phyloP scores from a whole-genome alignment of 2,329 filamentous ascomycete species.

The Boeremia lycopersici region DNA sequence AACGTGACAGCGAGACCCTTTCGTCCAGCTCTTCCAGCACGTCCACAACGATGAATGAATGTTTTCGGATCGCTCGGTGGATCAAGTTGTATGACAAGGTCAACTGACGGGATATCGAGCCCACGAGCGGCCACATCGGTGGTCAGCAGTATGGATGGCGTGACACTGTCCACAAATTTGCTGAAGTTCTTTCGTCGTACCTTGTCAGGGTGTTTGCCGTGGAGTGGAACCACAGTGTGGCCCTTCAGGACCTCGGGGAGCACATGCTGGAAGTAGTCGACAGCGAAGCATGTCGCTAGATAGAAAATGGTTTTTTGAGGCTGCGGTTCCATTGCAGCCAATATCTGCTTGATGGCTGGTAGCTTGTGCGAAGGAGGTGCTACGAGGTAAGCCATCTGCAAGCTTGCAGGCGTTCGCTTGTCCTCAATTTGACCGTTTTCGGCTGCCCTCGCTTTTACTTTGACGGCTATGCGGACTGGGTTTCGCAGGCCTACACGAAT shows the following conservation, averaged over 20 bases:
- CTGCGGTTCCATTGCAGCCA: conserved; percentile 70
- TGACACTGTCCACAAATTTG: conserved; percentile 75
- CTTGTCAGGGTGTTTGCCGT: conserved; percentile 89
- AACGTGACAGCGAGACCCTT: conserved; percentile 85
- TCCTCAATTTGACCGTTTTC: conserved; percentile 71
- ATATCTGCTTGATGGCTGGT: conserved; percentile 71
- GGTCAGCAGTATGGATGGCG: conserved; percentile 82
- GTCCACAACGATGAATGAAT: conserved; percentile 69
- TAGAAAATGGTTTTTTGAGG: conserved; percentile 91
- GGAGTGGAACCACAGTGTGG: conserved; percentile 77
- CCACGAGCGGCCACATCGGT: conserved; percentile 92
- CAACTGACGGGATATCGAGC: conserved; percentile 88
- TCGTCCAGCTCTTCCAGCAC: conserved; percentile 67
- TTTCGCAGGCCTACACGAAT: conserved; percentile 91
- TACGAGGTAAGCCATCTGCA: conserved; percentile 88
- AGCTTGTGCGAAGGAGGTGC: conserved; percentile 80
- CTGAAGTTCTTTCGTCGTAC: conserved; percentile 88
- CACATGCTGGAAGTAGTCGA: conserved; percentile 90
- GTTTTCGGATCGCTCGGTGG: conserved; percentile 87
- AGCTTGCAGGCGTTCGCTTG: conserved; percentile 84
- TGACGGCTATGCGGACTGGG: conserved; percentile 92
- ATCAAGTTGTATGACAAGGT: conserved; percentile 88
- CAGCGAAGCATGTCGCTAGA: conserved; percentile 88
- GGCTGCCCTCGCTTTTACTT: conserved; percentile 68
- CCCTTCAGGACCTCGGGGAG: conserved; percentile 74